Evolutionary conservation across 2,329 filamentous ascomycete species (phyloP), one percentile per base, ranked within the genome.

Genomic region (Ophiosphaerella herpotricha): DNA sequence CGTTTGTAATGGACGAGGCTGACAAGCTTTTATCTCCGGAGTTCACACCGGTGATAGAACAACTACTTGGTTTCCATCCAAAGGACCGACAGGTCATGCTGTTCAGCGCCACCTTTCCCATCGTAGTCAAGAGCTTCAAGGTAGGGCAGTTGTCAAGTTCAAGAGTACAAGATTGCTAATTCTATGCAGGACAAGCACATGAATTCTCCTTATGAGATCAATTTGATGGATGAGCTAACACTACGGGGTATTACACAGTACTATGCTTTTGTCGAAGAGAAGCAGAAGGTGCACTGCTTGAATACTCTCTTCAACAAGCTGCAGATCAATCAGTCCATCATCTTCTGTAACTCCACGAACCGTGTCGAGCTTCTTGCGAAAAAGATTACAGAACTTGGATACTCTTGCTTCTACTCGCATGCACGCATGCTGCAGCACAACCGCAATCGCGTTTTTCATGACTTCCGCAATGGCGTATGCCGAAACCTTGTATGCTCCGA

Each of bases 241-340:
- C 86, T 99, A 29, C 89, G 94, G 51, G 94, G 94, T 80, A 97
- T 99, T 70, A 99, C 94, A 0, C 94, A 99, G 73, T 99, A 97
- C 79, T 99, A 99, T 71, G 94, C 94, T 36, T 99, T 97, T 63
- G 95, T 99, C 44, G 94, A 99, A 76, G 94, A 99, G 78, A 97
- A 97, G 79, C 91, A 97, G 73, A 99, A 99, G 78, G 94, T 99
- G 16, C 95, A 99, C 78, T 99, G 94, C 74, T 79, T 99, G 60
- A 99, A 99, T 80, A 99, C 94, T 0, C 87, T 99, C 57, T 99
- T 99, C 81, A 97, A 92, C 64, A 96, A 97, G 77, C 85, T 99
- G 13, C 93, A 99, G 77, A 99, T 99, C 79, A 99, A 99, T 78
- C 94, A 99, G 80, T 99, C 95, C 56, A 99, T 99, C 79, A 99